Evolutionary conservation across 2,329 filamentous ascomycete species (phyloP), one percentile per base, ranked within the genome.

Genomic region (Talaromyces sp.): DNA sequence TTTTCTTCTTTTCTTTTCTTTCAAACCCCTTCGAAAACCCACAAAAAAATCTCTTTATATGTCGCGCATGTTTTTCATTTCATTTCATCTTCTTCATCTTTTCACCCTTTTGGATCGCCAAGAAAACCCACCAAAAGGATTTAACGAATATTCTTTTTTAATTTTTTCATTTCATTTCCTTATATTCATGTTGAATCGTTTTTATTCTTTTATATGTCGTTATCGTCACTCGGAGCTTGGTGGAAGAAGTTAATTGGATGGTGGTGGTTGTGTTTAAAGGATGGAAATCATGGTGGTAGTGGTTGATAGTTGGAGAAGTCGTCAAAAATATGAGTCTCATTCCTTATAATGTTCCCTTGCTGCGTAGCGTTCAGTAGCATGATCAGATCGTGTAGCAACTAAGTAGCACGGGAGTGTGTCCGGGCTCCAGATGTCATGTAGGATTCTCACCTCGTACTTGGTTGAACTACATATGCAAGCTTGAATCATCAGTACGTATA

Each of bases 41-140:
- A 11, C 13, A 29, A 59, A 59, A 58, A 58, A 43, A 38, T 43
- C 15, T 38, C 13, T 29, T 17, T 17, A 31, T 43, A 29, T 47
- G 53, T 60, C 25, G n/a, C 25, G 29, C 54, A 58, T 43, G 36
- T 59, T 49, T 61, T 15, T 58, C 25, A 36, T 61, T 61, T 61
- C 59, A 36, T 25, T 65, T 15, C 31, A 22, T 27, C 3, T 22
- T 38, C 31, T 59, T 47, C 51, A 58, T 40, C 17, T 38, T 25
- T 45, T 60, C 59, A 29, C 22, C 58, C 47, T 61, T 49, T 61
- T 61, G 43, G 59, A 38, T 36, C 25, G 31, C 34, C 22, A 61
- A 36, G 22, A 10, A 53, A 29, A 53, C 40, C 25, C 58, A 47
- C 56, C 56, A 59, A 45, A 59, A 45, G 56, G 36, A 45, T 31